A percentile compares a stretch with the other conserved stretches of the same genome.
Conservation (phyloP, 2,329 filamentous ascomycete genomes). For the Teratosphaeria nubilosa region DNA sequence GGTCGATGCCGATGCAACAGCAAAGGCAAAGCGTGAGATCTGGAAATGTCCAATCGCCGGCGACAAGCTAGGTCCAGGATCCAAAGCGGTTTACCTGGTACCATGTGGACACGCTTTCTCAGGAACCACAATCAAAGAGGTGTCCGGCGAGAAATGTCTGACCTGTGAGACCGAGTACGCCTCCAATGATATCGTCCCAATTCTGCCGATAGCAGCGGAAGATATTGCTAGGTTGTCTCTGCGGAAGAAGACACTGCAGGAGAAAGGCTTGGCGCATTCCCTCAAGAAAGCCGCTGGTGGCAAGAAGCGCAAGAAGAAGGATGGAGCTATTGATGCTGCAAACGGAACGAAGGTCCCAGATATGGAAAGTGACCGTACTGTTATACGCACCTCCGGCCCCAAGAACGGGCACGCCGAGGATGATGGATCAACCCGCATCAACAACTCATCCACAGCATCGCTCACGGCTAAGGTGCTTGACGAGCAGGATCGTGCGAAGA, state of each 20-base stretch:
- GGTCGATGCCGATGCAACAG: constrained; percentile 35
- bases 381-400: background rate
- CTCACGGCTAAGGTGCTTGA: constrained; percentile 78
- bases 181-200: constrained; percentile 66
- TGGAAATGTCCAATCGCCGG: constrained; percentile 82
- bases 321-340: constrained; percentile 37
- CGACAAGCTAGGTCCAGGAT: constrained; percentile 69
- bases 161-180: constrained; percentile 64
- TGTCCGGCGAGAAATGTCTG: constrained; percentile 50
- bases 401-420: constrained; percentile 7
- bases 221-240: constrained; percentile 60
- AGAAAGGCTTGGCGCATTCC: constrained; percentile 69
- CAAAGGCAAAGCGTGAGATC: constrained; percentile 40
- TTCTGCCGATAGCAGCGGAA: constrained; percentile 60
- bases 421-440: constrained; percentile 49
- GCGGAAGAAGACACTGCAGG: constrained; percentile 58
- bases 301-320: constrained; percentile 59
- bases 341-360: constrained; percentile 17
- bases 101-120: constrained; percentile 94
- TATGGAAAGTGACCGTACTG: constrained; percentile 3
- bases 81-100: constrained; percentile 78
- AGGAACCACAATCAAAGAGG: constrained; percentile 63
- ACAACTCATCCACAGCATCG: constrained; percentile 76
- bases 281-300: constrained; percentile 65
- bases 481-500: constrained; percentile 76